Evolutionary conservation across 306 rosid species (phyloP), one percentile per base, ranked within the genome.

Genomic region (Vigna angularis): DNA sequence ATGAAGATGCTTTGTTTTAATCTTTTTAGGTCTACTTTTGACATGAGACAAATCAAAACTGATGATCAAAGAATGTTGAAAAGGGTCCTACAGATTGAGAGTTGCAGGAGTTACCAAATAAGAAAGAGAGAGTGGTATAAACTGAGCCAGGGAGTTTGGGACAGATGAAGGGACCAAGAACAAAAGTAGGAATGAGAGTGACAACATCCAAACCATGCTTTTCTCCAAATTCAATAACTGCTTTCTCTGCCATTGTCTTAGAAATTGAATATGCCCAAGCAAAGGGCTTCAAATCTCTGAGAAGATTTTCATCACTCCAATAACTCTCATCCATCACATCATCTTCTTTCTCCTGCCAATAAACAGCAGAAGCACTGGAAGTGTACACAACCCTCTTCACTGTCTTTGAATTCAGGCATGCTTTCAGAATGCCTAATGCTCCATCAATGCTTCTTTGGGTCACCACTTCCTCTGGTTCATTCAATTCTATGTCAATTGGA

Each of bases 321-420:
- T 56, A 50, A 20, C 79, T 86, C 76, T 92, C 97, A 73, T 92
- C 96, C 81, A 73, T 30, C n/a, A 40, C 81, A 4, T 74, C 70
- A 0, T 62, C 74, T 0, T 72, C 55, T 70, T 45, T 70, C 36
- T 61, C 73, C 1, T 49, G 80, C n/a, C 9, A 22, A 1, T 0
- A 0, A 2, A 86, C 85, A 1, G 91, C 83, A 5, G 91, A 50
- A 4, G 65, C 85, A 68, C 87, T 81, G 0, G 93, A 86, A 75
- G 92, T 86, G 85, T 91, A 91, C 2, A 91, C 86, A 15, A 91
- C 85, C 18, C 91, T 86, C 57, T 76, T 89, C 75, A 89, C 80
- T 0, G 90, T 90, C 51, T 84, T 77, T 0, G 90, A 87, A 38
- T 72, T 45, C 3, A 77, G 3, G 50, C 93, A 85, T 7, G 85